These are phyloP conservation scores for Umbelopsis ramanniana DNA, from an alignment of 192 early-diverging fungal genomes.

Conservation along the genomic window DNA sequence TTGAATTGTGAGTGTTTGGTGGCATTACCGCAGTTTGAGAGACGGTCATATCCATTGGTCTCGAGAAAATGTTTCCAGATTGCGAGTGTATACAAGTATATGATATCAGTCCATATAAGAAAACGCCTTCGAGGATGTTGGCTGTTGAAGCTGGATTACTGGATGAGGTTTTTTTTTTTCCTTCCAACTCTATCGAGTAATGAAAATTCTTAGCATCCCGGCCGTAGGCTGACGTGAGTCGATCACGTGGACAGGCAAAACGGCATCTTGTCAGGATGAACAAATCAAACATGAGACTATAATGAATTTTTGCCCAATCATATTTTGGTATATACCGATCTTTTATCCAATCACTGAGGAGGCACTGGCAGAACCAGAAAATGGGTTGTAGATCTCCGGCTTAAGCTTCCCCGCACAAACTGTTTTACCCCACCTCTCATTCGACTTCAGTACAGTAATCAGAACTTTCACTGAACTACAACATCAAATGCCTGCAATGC, in stretches of 20 bases:
- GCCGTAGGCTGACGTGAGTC: not conserved
- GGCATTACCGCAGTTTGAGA: constrained; percentile 20
- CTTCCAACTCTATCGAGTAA: not conserved
- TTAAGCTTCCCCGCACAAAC: no score
- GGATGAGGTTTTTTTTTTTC: not conserved
- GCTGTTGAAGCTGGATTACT: not conserved
- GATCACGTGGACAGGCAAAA: constrained; percentile 4
- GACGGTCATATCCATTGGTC: constrained; percentile 21
- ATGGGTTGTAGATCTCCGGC: no score
- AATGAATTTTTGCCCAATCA: no score
- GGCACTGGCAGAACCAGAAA: no score
- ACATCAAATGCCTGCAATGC: no score
- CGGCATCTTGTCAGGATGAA: not conserved
- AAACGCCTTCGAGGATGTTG: not conserved
- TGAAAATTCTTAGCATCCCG: not conserved
- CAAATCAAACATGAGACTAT: no score
- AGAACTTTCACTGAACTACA: no score
- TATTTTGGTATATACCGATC: no score
- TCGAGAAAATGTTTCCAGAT: not conserved
- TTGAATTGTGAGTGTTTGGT: constrained; percentile 7
- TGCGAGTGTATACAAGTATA: not conserved
- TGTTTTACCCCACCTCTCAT: no score
- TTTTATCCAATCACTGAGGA: no score
- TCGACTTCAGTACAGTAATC: no score
- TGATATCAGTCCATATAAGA: constrained; percentile 11